Evolutionary conservation across 768 basidiomycete genomes (phyloP).

Genomic region (Tricholoma sp.): DNA sequence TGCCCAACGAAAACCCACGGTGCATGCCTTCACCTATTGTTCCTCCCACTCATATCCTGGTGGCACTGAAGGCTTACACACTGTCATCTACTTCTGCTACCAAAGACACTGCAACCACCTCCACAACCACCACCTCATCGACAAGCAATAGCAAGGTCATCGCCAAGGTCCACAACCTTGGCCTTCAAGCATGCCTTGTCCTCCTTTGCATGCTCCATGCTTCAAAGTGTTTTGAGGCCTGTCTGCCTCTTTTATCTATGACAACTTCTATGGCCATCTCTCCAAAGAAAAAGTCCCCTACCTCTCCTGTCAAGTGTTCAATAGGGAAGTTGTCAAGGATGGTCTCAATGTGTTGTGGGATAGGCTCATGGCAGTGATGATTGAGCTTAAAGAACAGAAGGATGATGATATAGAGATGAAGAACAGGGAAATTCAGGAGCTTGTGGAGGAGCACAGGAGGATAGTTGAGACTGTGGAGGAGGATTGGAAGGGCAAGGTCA

Average conservation of each 20-base stretch:
- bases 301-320: conserved; percentile 53
- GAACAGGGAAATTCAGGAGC: conserved; percentile 70
- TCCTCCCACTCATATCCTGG: too few relatives aligned
- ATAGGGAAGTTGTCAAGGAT: too few relatives aligned
- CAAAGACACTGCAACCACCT: too few relatives aligned
- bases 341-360: conserved; percentile 43
- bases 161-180: conserved; percentile 61
- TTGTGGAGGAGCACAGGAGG: conserved; percentile 68
- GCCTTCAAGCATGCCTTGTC: conserved; percentile 69
- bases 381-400: conserved; percentile 80
- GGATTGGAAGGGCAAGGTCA: conserved; percentile 86
- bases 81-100: too few relatives aligned
- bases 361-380: conserved; percentile 72
- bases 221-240: conserved; percentile 53
- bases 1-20: too few relatives aligned
- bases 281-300: conserved; percentile 22
- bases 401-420: conserved; percentile 85
- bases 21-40: too few relatives aligned
- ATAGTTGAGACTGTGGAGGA: conserved; percentile 73
- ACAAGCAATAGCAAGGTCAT: conserved; percentile 71
- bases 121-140: too few relatives aligned
- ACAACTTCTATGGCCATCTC: conserved; percentile 27
- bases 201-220: conserved; percentile 63
- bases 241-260: conserved; percentile 45
- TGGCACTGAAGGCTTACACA: too few relatives aligned